Base-by-base conservation (phyloP, 768 basidiomycete genomes). In the Termitomyces sp. region DNA sequence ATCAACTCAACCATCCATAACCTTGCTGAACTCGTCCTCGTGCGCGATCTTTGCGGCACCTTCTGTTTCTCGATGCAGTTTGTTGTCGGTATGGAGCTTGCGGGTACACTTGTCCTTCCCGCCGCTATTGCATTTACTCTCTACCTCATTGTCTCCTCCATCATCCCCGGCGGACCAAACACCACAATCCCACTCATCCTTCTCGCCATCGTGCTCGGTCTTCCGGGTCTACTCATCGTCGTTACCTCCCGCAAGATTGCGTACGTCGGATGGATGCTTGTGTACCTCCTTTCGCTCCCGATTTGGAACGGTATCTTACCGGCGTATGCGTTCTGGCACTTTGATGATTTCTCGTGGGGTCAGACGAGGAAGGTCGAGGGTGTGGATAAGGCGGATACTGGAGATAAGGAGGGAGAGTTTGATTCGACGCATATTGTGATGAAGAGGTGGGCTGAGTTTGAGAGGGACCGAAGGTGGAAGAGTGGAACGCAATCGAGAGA, bases 41-140 rank as follows among this genome's bases (percentile, higher is more conserved):
- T 99, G 28, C 88, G 96, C 24, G 97, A 99, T 74, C 86, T 98
- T n/a, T 99, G 96, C 67, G 97, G 97, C 51, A 98, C 96, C 3
- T 99, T 98, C 88, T 99, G 97, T 80, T 98, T 99, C 85, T 96
- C 94, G 12, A 98, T 98, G 96, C 96, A 97, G 79, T 98, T 98
- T 71, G 94, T 98, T 66, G 94, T 96, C 39, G 95, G 91, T 72
- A 99, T 99, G 96, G 97, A 99, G 72, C 81, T 99, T 64, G 87
- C 92, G 63, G 96, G 96, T 71, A 98, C 97, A 3, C 83, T 99
- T 64, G 96, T 98, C 33, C 81, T 98, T 24, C 97, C 97, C 22
- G 97, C 96, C 44, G 96, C 97, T 64, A 98, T 98, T 77, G 86
- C 92, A 42, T 98, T 99, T 82, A 98, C 97, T 1, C 74, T 96